Base-by-base conservation (phyloP, 2,329 filamentous ascomycete species). In the Annulohypoxylon truncatum region DNA sequence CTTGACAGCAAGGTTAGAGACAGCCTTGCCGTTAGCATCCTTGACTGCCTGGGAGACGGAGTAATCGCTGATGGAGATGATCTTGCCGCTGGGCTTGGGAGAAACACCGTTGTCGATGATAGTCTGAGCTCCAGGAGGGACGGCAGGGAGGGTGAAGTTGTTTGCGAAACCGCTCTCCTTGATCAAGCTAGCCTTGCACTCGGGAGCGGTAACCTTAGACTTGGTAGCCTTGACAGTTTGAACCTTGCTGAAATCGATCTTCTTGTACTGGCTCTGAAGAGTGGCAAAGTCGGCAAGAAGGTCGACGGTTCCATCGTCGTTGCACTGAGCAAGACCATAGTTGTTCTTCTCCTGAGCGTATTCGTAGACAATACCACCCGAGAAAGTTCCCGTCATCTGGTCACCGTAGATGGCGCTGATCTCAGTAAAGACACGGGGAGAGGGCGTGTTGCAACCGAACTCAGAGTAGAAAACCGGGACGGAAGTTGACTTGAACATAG, bases 391-490 rank as follows among this genome's bases (percentile, higher is more conserved):
- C 10, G 80, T 89, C 90, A 95, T 94, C 69, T 92, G 73, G 38
- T 83, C 74, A 61, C 91, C 85, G 78, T 95, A 95, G 70, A 96
- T 88, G 67, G 89, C 83, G 59, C 82, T 83, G 10, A 93, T 90
- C 79, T 96, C 92, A 70, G 91, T 90, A 81, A 94, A 96, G 72
- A 89, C 79, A 71, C 92, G 90, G 12, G 91, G 89, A n/a, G 81
- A 77, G 12, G 89, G 87, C 35, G 84, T 82, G 82, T 94, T 95
- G 87, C 92, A 95, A 66, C 92, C 92, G 73, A 85, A 91, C 76
- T 96, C 92, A 69, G 90, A 92, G 83, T 92, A 94, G 84, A 95
- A 95, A 73, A 94, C 84, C 29, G 92, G 92, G 35, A 94, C 85
- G 13, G 89, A 87, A 38, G 85, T 87, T 69, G 83, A 83, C 72